A percentile compares a stretch with the other conserved stretches of the same genome.
Conservation (phyloP, 768 basidiomycete genomes). For the Collybiopsis confluens region DNA sequence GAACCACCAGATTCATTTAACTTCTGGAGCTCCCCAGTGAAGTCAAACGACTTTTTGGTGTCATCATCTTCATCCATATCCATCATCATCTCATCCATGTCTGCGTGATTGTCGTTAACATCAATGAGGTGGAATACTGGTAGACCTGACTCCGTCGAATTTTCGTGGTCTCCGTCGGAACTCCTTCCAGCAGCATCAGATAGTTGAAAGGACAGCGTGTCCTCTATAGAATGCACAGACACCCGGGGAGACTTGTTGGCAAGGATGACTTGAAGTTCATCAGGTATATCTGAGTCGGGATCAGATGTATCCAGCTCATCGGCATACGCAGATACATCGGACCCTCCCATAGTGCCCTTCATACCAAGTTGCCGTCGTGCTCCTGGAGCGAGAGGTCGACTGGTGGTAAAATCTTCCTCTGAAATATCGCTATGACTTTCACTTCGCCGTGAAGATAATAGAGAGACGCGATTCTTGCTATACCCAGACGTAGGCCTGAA, state of each 20-base stretch:
- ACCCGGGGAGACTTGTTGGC: conserved; percentile 29
- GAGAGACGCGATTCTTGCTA: conserved; percentile 20
- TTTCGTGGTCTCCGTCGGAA: background rate
- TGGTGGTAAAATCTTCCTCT: conserved; percentile 12
- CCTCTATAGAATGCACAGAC: conserved; percentile 29
- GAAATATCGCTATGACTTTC: background rate
- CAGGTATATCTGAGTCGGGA: conserved; percentile 77
- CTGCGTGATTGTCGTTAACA: conserved; percentile 35
- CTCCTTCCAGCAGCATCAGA: conserved; percentile 12
- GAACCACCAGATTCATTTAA: conserved; percentile 68
- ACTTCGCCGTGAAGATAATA: conserved; percentile 10
- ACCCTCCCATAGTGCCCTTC: conserved; percentile 65
- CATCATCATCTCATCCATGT: conserved; percentile 35
- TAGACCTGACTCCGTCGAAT: conserved; percentile 15
- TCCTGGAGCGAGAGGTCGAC: conserved; percentile 41
- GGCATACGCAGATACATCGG: conserved; percentile 40
- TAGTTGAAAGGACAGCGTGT: conserved; percentile 31
- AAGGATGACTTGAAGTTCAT: conserved; percentile 67
- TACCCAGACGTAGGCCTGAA: conserved; percentile 26
- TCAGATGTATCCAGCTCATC: conserved; percentile 50
- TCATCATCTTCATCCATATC: conserved; percentile 53
- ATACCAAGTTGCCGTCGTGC: conserved; percentile 57
- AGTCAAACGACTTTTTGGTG: conserved; percentile 80
- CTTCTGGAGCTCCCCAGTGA: conserved; percentile 71
- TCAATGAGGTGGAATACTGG: conserved; percentile 40